phyloP scores from a whole-genome alignment of 208 protist species.

The Endotrypanum monterogeii region DNA sequence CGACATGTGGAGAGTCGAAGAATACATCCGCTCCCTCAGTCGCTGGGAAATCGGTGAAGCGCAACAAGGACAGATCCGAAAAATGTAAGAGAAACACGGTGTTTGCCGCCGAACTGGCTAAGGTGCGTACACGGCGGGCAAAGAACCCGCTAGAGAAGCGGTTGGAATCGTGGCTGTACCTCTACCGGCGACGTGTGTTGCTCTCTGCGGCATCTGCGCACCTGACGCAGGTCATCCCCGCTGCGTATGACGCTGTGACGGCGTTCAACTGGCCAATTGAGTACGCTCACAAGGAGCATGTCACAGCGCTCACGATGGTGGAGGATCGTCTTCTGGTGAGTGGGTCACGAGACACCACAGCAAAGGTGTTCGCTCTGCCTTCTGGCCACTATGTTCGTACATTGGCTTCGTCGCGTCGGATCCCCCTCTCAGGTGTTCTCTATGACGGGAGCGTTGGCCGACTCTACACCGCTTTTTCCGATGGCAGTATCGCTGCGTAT shows the following conservation, averaged over 20 bases:
- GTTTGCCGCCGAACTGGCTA: background rate
- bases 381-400: constrained; percentile 47
- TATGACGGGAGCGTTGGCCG: constrained; percentile 39
- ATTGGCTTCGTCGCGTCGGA: constrained; percentile 33
- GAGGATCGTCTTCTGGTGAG: constrained; percentile 66
- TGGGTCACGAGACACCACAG: constrained; percentile 57
- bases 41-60: background rate
- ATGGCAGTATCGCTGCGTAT: constrained; percentile 58
- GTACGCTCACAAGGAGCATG: constrained; percentile 42
- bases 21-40: background rate
- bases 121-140: background rate
- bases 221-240: constrained; percentile 10
- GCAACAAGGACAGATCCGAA: background rate
- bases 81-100: background rate
- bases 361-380: constrained; percentile 69
- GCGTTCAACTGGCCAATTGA: constrained; percentile 62
- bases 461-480: constrained; percentile 47
- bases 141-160: constrained; percentile 15
- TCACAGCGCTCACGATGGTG: constrained; percentile 55
- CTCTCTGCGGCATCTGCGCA: constrained; percentile 13
- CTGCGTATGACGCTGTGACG: constrained; percentile 18
- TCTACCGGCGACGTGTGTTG: constrained; percentile 22
- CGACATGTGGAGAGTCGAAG: background rate
- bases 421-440: constrained; percentile 53
- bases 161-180: constrained; percentile 23